A percentile compares a stretch with the other conserved stretches of the same genome.
Evolutionary conservation across 78 protist genomes (phyloP).

Genomic region (Monosiga brevicollis): DNA sequence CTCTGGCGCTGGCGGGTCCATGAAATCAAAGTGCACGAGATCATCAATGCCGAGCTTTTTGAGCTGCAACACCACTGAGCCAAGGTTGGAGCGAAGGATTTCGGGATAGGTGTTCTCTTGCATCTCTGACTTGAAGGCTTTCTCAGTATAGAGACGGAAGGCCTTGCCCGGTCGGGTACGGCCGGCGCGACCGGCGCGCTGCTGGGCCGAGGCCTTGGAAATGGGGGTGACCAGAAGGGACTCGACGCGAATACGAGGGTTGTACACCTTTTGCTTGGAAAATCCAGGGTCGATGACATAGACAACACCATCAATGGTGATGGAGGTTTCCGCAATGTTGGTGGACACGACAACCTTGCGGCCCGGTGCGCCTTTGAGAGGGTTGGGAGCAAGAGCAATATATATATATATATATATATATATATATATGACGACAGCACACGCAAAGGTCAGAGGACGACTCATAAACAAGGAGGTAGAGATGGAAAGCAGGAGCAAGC

Average conservation of each 20-base stretch:
- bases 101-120: constrained; percentile 92
- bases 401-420: too few species aligned
- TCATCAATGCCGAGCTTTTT: constrained; percentile 90
- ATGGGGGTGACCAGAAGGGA: constrained; percentile 93
- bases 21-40: constrained; percentile 92
- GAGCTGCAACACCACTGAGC: constrained; percentile 74
- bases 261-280: constrained; percentile 94
- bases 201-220: constrained; percentile 94
- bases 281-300: constrained; percentile 99
- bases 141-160: constrained; percentile 81
- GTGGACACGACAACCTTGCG: constrained; percentile 93
- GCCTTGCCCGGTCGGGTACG: constrained; percentile 96
- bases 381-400: too few species aligned
- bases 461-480: too few species aligned
- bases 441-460: too few species aligned
- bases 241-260: constrained; percentile 96
- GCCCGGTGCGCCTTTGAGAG: constrained; percentile 22
- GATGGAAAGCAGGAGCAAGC: too few species aligned
- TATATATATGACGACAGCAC: too few species aligned
- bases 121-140: constrained; percentile 68
- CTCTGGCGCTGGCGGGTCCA: constrained; percentile 98
- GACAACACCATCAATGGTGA: constrained; percentile 99
- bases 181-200: constrained; percentile 97
- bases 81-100: constrained; percentile 74
- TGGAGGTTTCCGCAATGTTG: constrained; percentile 99